phyloP scores from a whole-genome alignment of 2,329 filamentous ascomycete species.

The Aspergillus chevalieri region DNA sequence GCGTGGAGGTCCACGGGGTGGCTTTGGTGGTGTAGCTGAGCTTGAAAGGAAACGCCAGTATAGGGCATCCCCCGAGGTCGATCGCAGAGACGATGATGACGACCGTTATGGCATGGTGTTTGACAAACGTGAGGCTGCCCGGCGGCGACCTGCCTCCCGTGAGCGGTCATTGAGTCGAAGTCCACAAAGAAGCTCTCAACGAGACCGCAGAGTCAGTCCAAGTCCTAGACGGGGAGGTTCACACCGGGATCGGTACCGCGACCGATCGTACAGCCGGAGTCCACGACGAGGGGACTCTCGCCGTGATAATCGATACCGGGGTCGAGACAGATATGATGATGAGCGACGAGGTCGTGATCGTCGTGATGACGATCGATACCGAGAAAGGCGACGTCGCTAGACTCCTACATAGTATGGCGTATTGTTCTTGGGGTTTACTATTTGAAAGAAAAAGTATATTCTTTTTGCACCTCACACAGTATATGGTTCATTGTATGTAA shows the following conservation, averaged over 20 bases:
- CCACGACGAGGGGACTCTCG: slow-evolving; percentile 21
- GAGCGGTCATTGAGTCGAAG: slow-evolving; percentile 39
- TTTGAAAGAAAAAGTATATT: no score
- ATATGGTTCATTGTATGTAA: no score
- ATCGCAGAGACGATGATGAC: slow-evolving; percentile 42
- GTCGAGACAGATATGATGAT: slow-evolving; percentile 32
- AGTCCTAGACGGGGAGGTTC: slow-evolving; percentile 20
- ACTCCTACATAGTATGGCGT: slow-evolving; percentile 2
- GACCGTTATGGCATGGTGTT: slow-evolving; percentile 71
- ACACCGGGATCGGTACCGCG: slow-evolving; percentile 31
- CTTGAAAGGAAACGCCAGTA: slow-evolving; percentile 91
- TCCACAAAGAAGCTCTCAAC: slow-evolving; percentile 33
- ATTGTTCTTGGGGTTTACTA: not conserved
- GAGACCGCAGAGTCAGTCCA: slow-evolving; percentile 26
- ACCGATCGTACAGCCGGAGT: slow-evolving; percentile 29
- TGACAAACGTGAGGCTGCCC: slow-evolving; percentile 46
- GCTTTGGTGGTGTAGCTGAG: slow-evolving; percentile 83
- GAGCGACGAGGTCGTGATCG: slow-evolving; percentile 19
- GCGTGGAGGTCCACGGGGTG: slow-evolving; percentile 60
- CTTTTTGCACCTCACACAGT: no score
- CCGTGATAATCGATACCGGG: slow-evolving; percentile 21
- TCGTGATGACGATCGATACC: slow-evolving; percentile 24
- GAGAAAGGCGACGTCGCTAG: slow-evolving; percentile 21
- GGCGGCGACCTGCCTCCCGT: slow-evolving; percentile 11
- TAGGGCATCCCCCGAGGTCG: slow-evolving; percentile 55